Evolutionary conservation across 306 rosid genomes (phyloP), one percentile per base, ranked within the genome.

Genomic region (barrel medic (Medicago truncatula)): DNA sequence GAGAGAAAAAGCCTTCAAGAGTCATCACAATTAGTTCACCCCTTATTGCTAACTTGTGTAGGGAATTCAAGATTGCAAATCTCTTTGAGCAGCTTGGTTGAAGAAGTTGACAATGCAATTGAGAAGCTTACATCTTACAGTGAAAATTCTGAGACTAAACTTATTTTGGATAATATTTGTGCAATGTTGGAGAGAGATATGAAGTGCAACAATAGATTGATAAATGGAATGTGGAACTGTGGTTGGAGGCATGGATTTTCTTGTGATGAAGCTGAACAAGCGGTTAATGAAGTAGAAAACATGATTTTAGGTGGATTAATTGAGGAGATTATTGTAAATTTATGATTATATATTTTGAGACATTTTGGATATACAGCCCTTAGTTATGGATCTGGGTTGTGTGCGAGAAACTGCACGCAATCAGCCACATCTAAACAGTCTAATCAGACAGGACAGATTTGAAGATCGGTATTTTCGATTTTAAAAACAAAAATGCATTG

Each of bases 181-280:
- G 81, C 87, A 84, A 87, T 88, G 86, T 71, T 92, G 82, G 88
- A 85, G 76, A 87, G 89, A 67, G 98, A 92, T 68, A 79, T 91
- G 41, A 80, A 58, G 62, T 83, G 89, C 85, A 76, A 44, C 83
- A 78, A 60, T 71, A 91, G 92, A 62, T 16, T 89, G 82, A 83
- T 76, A 15, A 85, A 85, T 79, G 96, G 89, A 75, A 84, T 86
- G 20, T 94, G 98, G 98, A 90, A 85, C 75, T 81, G 46, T 58
- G 93, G 95, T 79, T 88, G 98, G 98, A 83, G 75, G 73, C 82
- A 80, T 74, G 91, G 87, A 75, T 86, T 83, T 86, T 87, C 93
- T 9, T 77, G 44, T 65, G 87, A 89, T 59, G 96, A 92, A 79
- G 91, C 86, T 71, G 95, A 87, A 78, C 87, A 87, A 82, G 89